Base-by-base conservation (phyloP, 176 grass and related monocot species). In the Phyllostachys edulis region DNA sequence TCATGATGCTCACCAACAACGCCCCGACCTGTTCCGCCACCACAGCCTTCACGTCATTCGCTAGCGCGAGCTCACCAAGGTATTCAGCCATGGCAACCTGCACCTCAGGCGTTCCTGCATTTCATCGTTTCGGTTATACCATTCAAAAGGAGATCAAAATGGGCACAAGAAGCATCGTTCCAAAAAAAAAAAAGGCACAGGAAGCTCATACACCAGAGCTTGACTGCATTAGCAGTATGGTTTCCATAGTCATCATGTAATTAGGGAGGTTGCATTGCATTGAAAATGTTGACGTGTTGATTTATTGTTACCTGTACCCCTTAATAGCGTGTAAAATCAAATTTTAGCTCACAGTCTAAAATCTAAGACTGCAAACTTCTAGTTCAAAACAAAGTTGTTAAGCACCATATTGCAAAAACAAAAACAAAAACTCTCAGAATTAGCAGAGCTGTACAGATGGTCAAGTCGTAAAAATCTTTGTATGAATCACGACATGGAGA, bases 61-160 rank as follows among this genome's bases (percentile, higher is more conserved):
- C 80, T 68, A 97, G 29, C 1, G 89, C 88, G 3, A 97, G 90
- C 63, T 97, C 94, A 0, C 84, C 88, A 0, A 97, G 88, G 86
- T 77, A 92, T 32, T 92, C 86, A 42, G 91, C 91, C 94, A 97
- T 97, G 54, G 84, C 86, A 1, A 94, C 69, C 69, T 91, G 94
- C 65, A 82, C 86, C 50, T 89, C 78, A 17, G 86, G 84, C 1
- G 81, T 42, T 18, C 94, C 92, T 94, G 84, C 66, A 87, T 44
- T 46, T 16, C 55, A 57, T 42, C 7, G 32, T 34, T 34, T 34
- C 32, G 2, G 32, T 4, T 4, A 42, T 42, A 2, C 45, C 45
- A 46, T 46, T 46, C 45, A 47, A 47, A 47, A 47, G 45, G 11
- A 47, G 45, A 47, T 3, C 0, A 46, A 20, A 54, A 59, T 49